These are phyloP conservation scores for Solanum chaucha DNA, from an alignment of 257 asterid genomes.

Conservation along the genomic window DNA sequence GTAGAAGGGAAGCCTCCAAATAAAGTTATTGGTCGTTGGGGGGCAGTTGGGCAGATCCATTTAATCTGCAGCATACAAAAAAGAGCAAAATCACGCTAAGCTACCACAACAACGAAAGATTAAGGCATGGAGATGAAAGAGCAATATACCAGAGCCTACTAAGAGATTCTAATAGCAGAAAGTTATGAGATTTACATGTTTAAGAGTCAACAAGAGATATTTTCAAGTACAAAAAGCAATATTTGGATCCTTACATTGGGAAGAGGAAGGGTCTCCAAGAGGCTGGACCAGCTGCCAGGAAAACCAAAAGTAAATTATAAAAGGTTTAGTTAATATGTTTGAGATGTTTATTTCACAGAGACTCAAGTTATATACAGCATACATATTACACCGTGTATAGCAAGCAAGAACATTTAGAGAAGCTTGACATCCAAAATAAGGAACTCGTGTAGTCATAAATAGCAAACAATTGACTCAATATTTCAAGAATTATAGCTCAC, in stretches of 20 bases:
- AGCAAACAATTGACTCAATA: not conserved
- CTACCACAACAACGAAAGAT: not conserved
- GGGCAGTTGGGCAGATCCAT: constrained; percentile 95
- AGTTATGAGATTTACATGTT: not conserved
- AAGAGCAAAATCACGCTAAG: not conserved
- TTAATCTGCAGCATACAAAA: constrained; percentile 47
- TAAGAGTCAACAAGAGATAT: not conserved
- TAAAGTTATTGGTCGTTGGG: constrained; percentile 59
- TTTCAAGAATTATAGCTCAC: not conserved
- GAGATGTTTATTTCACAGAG: not conserved
- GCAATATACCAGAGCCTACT: not conserved
- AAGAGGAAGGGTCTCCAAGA: constrained; percentile 87
- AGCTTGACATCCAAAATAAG: not conserved
- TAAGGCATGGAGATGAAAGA: not conserved
- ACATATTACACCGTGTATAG: not conserved
- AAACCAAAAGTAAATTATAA: constrained; percentile 4
- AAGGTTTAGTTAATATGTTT: not conserved
- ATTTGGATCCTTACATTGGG: constrained; percentile 55
- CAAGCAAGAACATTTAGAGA: not conserved
- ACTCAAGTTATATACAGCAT: not conserved
- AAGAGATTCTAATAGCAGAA: not conserved
- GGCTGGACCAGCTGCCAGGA: constrained; percentile 74
- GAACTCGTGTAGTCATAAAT: not conserved
- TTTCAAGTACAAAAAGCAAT: not conserved
- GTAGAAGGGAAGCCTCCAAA: constrained; percentile 88